Evolutionary conservation across 2,329 filamentous ascomycete species (phyloP).

Genomic region (Fusarium sp.): DNA sequence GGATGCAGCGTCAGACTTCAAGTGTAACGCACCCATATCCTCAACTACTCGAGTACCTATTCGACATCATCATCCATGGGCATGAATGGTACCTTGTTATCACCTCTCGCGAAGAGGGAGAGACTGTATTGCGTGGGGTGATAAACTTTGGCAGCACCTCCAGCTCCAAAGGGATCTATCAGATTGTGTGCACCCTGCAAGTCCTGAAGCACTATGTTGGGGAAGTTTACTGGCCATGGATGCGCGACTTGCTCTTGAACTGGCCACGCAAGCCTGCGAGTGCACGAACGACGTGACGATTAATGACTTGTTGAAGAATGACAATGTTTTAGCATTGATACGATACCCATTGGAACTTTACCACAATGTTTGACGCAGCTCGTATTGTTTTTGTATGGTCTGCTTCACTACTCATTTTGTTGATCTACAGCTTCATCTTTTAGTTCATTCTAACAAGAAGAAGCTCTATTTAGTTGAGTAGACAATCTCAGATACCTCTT

Average conservation of each 20-base stretch:
- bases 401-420: background rate
- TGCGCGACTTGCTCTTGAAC: background rate
- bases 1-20: background rate
- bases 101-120: background rate
- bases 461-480: constrained; percentile 19
- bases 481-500: constrained; percentile 17
- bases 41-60: constrained; percentile 3
- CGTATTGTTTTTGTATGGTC: no score
- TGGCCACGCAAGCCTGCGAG: constrained; percentile 5
- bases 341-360: background rate
- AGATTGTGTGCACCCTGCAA: constrained; percentile 13
- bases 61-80: background rate
- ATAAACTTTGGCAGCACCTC: constrained; percentile 9
- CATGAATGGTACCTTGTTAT: constrained; percentile 12
- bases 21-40: background rate
- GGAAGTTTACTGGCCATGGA: constrained; percentile 15
- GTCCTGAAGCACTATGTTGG: constrained; percentile 4
- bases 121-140: background rate
- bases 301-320: no score
- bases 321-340: background rate
- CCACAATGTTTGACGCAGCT: background rate
- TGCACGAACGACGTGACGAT: no score
- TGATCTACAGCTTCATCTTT: background rate
- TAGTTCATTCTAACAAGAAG: no score
- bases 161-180: constrained; percentile 9